Evolutionary conservation across 2,329 filamentous ascomycete genomes (phyloP), one percentile per base, ranked within the genome.

Genomic region (Pyrenophora teres): DNA sequence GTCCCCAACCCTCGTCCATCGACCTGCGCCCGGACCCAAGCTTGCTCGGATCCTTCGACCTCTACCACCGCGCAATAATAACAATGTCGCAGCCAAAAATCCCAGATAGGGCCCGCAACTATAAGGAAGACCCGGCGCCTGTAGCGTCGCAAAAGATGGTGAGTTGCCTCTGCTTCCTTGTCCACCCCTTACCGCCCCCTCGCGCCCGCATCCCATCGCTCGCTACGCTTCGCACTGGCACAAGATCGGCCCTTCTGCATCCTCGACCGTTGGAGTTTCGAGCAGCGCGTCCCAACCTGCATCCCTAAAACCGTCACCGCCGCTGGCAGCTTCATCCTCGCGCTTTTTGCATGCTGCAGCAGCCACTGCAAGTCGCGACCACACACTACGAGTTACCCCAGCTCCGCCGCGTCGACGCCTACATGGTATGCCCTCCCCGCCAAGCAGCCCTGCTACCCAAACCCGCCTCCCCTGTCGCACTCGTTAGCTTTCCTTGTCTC

Each of bases 81-180:
- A 74, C 70, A 72, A 72, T 65, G 73, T 76, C 73, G 68, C 70
- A 69, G 69, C 71, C 70, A 64, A 67, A 67, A 65, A 62, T 65
- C 57, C 67, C 67, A 67, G 72, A 76, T 69, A 72, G 72, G 69
- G 50, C 69, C 65, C 70, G 71, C 62, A 73, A 70, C 69, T 75
- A 75, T 75, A 75, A 75, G 72, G 72, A 75, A 74, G 71, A 73
- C 65, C 69, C 72, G 70, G 73, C 70, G 70, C 72, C 73, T 72
- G 71, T 71, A 72, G 72, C 72, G 71, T 72, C 69, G 67, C 71
- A 69, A 49, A 70, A 70, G 63, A 70, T 74, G 67, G 74, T 76
- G 68, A 75, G 74, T 75, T 66, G 69, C 71, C 69, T 74, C 62
- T 67, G 59, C 62, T 65, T 71, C 69, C 71, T 69, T 63, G 59